phyloP scores from a whole-genome alignment of 192 early-diverging fungal species.

The Geranomyces variabilis region DNA sequence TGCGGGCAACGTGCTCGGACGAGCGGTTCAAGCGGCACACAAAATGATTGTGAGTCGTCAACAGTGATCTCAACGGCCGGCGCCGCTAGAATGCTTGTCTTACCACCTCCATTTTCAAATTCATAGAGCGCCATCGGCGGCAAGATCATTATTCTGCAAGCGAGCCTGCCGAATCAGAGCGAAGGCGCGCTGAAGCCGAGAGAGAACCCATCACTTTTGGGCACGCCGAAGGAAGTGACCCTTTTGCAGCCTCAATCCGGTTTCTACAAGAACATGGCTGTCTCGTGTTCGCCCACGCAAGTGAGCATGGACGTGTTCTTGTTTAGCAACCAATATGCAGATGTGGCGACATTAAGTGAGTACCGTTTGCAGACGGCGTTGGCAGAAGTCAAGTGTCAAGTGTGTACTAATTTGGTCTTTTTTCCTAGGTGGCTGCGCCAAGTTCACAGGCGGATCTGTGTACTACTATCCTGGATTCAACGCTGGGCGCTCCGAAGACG shows the following conservation, averaged over 20 bases:
- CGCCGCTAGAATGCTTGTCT: no score
- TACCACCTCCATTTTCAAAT: background rate
- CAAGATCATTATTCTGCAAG: slow-evolving; percentile 84
- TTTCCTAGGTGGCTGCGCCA: slow-evolving; percentile 66
- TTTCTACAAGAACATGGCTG: slow-evolving; percentile 92
- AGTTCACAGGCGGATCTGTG: slow-evolving; percentile 86
- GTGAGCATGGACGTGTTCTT: slow-evolving; percentile 87
- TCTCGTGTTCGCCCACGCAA: slow-evolving; percentile 88
- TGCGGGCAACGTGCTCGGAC: slow-evolving; percentile 78
- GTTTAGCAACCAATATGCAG: slow-evolving; percentile 82
- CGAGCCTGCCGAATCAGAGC: slow-evolving; percentile 79
- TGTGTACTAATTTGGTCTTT: background rate
- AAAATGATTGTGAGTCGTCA: slow-evolving; percentile 78
- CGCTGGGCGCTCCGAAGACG: slow-evolving; percentile 80
- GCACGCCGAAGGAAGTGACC: slow-evolving; percentile 86
- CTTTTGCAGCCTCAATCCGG: slow-evolving; percentile 79
- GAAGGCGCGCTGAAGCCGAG: slow-evolving; percentile 81
- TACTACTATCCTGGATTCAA: slow-evolving; percentile 91
- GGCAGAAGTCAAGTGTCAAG: background rate
- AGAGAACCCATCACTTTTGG: slow-evolving; percentile 84
- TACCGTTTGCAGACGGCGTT: background rate
- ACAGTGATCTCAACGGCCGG: background rate
- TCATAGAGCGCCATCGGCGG: slow-evolving; percentile 77
- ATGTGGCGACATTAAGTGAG: slow-evolving; percentile 86
- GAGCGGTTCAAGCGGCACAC: slow-evolving; percentile 80